Conservation (phyloP, 1,139 yeast species). For the Blastobotrys illinoisensis region DNA sequence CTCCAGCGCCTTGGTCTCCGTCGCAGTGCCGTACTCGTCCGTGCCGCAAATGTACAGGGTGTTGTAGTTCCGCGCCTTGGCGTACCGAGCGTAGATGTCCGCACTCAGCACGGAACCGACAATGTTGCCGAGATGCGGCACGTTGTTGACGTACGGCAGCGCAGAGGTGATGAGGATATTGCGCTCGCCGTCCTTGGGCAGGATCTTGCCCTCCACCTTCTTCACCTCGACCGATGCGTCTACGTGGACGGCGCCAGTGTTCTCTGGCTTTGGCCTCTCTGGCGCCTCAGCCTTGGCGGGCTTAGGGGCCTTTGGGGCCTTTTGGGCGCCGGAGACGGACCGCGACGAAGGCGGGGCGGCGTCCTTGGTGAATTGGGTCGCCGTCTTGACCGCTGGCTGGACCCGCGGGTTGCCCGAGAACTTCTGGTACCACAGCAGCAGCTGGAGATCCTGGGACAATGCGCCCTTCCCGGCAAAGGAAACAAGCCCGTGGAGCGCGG, state of each 20-base stretch:
- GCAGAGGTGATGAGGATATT: conserved; percentile 92
- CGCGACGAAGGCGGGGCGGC: conserved; percentile 10
- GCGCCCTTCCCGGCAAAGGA: conserved; percentile 28
- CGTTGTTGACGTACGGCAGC: conserved; percentile 94
- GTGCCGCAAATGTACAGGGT: conserved; percentile 90
- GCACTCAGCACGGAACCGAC: conserved; percentile 93
- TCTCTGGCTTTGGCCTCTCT: conserved; percentile 45
- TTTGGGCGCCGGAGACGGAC: conserved; percentile 14
- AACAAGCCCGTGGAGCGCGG: conserved; percentile 30
- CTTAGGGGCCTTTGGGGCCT: conserved; percentile 24
- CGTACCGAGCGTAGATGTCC: conserved; percentile 87
- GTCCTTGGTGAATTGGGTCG: conserved; percentile 9
- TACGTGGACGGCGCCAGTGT: conserved; percentile 51
- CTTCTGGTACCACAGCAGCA: conserved; percentile 32
- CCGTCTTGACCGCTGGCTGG: conserved; percentile 20
- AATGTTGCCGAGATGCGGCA: conserved; percentile 96
- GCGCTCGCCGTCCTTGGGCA: conserved; percentile 65
- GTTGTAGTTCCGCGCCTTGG: conserved; percentile 84
- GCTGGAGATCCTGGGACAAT: conserved; percentile 27
- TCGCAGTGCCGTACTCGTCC: conserved; percentile 98
- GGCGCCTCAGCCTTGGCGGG: conserved; percentile 36
- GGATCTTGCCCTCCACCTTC: conserved; percentile 28
- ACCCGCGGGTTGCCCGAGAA: conserved; percentile 24
- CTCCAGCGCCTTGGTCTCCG: conserved; percentile 96
- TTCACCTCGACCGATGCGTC: conserved; percentile 33